Conservation (phyloP, 129 eudicot genomes). For the Mikania micrantha region DNA sequence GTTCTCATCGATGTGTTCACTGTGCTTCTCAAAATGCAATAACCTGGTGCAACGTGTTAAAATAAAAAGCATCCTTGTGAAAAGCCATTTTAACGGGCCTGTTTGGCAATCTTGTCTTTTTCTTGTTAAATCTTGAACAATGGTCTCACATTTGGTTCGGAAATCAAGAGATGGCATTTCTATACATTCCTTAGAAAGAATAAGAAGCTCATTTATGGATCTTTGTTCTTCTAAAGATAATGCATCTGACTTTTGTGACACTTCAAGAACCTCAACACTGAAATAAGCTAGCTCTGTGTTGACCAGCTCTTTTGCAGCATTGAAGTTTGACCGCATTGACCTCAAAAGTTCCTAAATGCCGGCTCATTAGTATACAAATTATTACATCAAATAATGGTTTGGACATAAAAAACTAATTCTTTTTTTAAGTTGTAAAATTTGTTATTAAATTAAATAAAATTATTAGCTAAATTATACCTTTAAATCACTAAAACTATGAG, state of each 20-base stretch:
- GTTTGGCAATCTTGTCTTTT: conserved; percentile 61
- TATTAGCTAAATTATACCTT: conserved; percentile 41
- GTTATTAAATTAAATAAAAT: not conserved
- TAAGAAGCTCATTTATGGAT: conserved; percentile 48
- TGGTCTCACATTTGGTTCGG: conserved; percentile 62
- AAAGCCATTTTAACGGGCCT: conserved; percentile 57
- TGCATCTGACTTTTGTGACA: conserved; percentile 45
- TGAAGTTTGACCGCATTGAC: conserved; percentile 61
- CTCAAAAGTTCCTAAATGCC: conserved; percentile 63
- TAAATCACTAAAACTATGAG: conserved; percentile 72
- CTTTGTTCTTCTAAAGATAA: conserved; percentile 38
- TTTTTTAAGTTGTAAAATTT: not conserved
- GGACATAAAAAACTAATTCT: not conserved
- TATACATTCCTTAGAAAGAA: conserved; percentile 52
- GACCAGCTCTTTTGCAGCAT: conserved; percentile 73
- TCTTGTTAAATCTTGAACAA: conserved; percentile 66
- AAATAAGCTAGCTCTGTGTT: conserved; percentile 65
- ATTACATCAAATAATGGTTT: not conserved
- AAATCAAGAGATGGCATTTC: conserved; percentile 56
- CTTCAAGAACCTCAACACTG: conserved; percentile 44
- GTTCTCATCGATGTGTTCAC: conserved; percentile 54
- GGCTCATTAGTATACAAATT: conserved; percentile 12
- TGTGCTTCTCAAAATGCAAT: conserved; percentile 72
- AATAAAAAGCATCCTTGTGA: conserved; percentile 76
- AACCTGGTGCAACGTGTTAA: conserved; percentile 85